phyloP scores from a whole-genome alignment of 2,329 filamentous ascomycete genomes.

The Pseudodiploospora longispora region DNA sequence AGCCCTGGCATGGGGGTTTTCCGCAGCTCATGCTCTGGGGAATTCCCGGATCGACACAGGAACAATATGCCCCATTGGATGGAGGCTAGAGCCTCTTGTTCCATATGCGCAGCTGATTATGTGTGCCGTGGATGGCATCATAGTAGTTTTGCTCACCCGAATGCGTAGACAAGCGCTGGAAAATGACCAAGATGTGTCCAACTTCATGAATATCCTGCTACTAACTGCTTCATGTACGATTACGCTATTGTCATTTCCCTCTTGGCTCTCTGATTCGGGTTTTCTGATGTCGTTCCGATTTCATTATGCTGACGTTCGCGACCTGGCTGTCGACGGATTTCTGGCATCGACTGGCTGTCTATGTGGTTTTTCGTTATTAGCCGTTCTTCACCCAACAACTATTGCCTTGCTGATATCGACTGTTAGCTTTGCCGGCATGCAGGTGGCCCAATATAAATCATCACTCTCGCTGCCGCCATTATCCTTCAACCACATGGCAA shows the following conservation, averaged over 20 bases:
- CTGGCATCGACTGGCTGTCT: constrained; percentile 16
- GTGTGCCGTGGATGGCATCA: constrained; percentile 21
- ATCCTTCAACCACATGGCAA: neutral
- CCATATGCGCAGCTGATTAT: constrained; percentile 15
- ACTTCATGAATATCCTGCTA: constrained; percentile 5
- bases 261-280: constrained; percentile 18
- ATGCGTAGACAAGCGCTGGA: constrained; percentile 14
- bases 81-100: constrained; percentile 5
- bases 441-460: neutral
- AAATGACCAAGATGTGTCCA: constrained; percentile 13
- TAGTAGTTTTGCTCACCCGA: constrained; percentile 19
- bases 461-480: neutral
- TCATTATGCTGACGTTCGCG: constrained; percentile 17
- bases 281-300: constrained; percentile 23
- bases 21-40: constrained; percentile 10
- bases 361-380: constrained; percentile 19
- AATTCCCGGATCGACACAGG: constrained; percentile 7
- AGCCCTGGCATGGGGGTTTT: constrained; percentile 24
- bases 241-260: constrained; percentile 14
- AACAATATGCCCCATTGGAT: constrained; percentile 10
- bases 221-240: constrained; percentile 12
- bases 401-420: constrained; percentile 18
- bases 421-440: constrained; percentile 12
- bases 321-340: constrained; percentile 22
- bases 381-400: constrained; percentile 17